phyloP scores from a whole-genome alignment of 2,329 filamentous ascomycete species.

The Teratosphaeriaceae sp. region DNA sequence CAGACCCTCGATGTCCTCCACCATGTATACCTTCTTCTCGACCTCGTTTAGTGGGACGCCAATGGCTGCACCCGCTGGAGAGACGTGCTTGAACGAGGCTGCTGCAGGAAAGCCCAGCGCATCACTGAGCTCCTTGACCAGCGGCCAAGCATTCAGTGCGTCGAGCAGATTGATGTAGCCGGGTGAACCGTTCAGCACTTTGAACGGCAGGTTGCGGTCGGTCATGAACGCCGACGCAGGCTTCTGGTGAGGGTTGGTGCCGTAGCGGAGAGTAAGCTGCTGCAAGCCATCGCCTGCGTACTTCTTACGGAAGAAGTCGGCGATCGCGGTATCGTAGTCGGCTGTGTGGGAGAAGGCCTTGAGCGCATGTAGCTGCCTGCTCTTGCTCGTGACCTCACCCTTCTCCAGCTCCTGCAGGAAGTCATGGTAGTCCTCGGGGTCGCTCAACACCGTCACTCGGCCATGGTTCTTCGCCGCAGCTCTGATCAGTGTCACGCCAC shows the following conservation, averaged over 20 bases:
- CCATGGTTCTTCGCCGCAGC: slow-evolving; percentile 97
- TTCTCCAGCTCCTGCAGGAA: slow-evolving; percentile 85
- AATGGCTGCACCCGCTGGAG: slow-evolving; percentile 90
- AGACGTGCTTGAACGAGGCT: slow-evolving; percentile 98
- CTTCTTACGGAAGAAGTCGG: slow-evolving; percentile 95
- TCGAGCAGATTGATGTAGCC: slow-evolving; percentile 98
- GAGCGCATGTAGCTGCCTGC: slow-evolving; percentile 81
- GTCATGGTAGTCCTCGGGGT: slow-evolving; percentile 86
- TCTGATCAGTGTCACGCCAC: slow-evolving; percentile 90
- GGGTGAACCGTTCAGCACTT: slow-evolving; percentile 79
- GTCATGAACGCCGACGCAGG: slow-evolving; percentile 78
- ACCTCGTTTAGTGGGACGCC: slow-evolving; percentile 77
- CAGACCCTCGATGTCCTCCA: slow-evolving; percentile 86
- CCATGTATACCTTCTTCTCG: slow-evolving; percentile 97
- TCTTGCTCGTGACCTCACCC: slow-evolving; percentile 78
- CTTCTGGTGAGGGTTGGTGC: slow-evolving; percentile 97
- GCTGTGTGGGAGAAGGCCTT: slow-evolving; percentile 99
- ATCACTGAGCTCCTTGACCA: slow-evolving; percentile 92
- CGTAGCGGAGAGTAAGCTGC: slow-evolving; percentile 82
- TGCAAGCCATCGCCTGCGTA: slow-evolving; percentile 82
- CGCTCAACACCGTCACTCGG: slow-evolving; percentile 90
- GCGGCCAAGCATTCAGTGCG: slow-evolving; percentile 90
- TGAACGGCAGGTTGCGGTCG: slow-evolving; percentile 78
- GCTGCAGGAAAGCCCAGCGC: slow-evolving; percentile 84
- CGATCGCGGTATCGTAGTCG: slow-evolving; percentile 91